Percentiles rank a stretch among this genome's conserved stretches.
Evolutionary conservation across 2,329 filamentous ascomycete species (phyloP).

Genomic region (Sphaceloma murrayae): DNA sequence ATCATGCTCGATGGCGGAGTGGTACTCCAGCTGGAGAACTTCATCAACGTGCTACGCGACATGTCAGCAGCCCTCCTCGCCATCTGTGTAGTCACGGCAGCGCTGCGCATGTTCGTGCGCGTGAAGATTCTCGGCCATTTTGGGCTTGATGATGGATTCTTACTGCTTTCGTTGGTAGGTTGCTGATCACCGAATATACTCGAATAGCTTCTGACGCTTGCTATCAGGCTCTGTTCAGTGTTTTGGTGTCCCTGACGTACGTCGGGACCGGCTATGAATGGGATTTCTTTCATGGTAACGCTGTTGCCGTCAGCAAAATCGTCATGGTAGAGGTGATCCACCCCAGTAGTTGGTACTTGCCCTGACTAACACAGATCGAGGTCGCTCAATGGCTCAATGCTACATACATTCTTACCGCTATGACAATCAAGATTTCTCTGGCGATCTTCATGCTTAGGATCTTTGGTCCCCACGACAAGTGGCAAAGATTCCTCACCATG

Average conservation of each 20-base stretch:
- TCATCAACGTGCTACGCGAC: slow-evolving; percentile 11
- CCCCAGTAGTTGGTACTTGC: not conserved
- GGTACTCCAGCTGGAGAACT: slow-evolving; percentile 10
- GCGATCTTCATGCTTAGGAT: slow-evolving; percentile 15
- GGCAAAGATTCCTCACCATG: slow-evolving; percentile 12
- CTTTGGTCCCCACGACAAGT: slow-evolving; percentile 10
- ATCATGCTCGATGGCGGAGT: slow-evolving; percentile 10
- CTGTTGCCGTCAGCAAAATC: slow-evolving; percentile 4
- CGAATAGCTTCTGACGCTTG: slow-evolving; percentile 5
- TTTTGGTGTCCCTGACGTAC: slow-evolving; percentile 9
- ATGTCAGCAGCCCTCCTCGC: slow-evolving; percentile 13
- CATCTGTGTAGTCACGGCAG: slow-evolving; percentile 9
- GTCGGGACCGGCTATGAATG: slow-evolving; percentile 9
- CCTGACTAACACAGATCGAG: slow-evolving; percentile 13
- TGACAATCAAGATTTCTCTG: slow-evolving; percentile 12
- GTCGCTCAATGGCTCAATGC: slow-evolving; percentile 14
- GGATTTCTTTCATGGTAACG: slow-evolving; percentile 12
- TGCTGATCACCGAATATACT: not conserved
- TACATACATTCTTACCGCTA: slow-evolving; percentile 1
- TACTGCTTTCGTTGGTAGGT: slow-evolving; percentile 14
- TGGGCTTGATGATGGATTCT: slow-evolving; percentile 10
- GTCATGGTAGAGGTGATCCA: slow-evolving; percentile 11
- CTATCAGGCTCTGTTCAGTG: slow-evolving; percentile 12
- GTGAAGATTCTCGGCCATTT: slow-evolving; percentile 12
- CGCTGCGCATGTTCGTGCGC: slow-evolving; percentile 14